Conservation (phyloP, 2,329 filamentous ascomycete species). For the Phialemoniopsis sp. region DNA sequence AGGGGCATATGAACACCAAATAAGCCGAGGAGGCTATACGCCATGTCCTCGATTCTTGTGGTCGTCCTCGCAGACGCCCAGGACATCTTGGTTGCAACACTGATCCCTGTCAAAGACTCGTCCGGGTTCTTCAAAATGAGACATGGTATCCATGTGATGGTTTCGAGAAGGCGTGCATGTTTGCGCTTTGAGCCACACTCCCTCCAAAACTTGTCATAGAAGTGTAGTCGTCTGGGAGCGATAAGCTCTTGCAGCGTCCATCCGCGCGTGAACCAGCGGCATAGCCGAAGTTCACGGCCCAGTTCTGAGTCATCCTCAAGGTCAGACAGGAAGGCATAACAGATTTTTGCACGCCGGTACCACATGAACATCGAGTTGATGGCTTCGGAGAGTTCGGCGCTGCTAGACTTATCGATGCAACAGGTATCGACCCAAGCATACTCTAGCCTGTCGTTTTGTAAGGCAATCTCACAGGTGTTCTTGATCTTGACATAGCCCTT, state of each 20-base stretch:
- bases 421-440: constrained; percentile 4
- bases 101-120: too few species aligned
- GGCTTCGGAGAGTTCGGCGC: constrained; percentile 3
- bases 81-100: not conserved
- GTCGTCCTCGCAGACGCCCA: not conserved
- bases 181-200: too few species aligned
- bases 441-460: constrained; percentile 10
- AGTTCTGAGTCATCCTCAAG: too few species aligned
- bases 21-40: constrained; percentile 1
- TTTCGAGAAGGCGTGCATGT: too few species aligned
- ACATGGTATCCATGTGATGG: too few species aligned
- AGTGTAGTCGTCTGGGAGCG: too few species aligned
- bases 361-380: constrained; percentile 9
- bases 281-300: not conserved
- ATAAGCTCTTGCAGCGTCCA: constrained; percentile 5
- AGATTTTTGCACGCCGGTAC: constrained; percentile 4
- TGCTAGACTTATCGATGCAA: constrained; percentile 4
- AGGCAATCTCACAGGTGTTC: constrained; percentile 12
- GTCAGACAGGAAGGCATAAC: constrained; percentile 10
- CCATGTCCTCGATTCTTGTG: not conserved
- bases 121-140: too few species aligned
- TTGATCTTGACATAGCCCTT: constrained; percentile 20
- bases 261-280: constrained; percentile 2
- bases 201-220: too few species aligned
- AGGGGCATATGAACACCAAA: constrained; percentile 1